Conservation (phyloP, 2,329 filamentous ascomycete species). For the Ascocoryne sarcoides region DNA sequence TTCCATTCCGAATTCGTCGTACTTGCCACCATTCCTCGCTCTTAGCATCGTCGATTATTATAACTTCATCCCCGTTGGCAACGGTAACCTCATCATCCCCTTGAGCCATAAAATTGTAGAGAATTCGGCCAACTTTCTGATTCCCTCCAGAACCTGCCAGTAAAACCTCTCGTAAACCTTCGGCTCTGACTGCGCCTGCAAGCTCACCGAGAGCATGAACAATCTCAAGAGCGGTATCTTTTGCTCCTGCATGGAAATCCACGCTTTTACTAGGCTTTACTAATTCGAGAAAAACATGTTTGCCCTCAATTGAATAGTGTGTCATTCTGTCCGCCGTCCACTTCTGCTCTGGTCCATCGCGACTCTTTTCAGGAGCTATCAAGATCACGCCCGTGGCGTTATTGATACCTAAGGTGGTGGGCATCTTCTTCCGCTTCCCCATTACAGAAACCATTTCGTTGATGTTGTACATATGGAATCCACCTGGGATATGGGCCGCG, state of each 20-base stretch:
- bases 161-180: slow-evolving; percentile 76
- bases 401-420: slow-evolving; percentile 93
- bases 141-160: slow-evolving; percentile 62
- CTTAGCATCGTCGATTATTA: slow-evolving; percentile 80
- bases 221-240: slow-evolving; percentile 94
- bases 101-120: slow-evolving; percentile 96
- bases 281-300: slow-evolving; percentile 93
- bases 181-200: slow-evolving; percentile 75
- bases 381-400: slow-evolving; percentile 79
- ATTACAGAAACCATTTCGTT: slow-evolving; percentile 96
- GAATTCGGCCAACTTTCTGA: slow-evolving; percentile 75
- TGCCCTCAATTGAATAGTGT: slow-evolving; percentile 97
- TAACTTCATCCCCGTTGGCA: slow-evolving; percentile 78
- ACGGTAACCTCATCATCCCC: slow-evolving; percentile 96
- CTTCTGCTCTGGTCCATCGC: slow-evolving; percentile 78
- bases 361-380: slow-evolving; percentile 76
- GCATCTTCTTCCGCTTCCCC: slow-evolving; percentile 97
- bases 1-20: slow-evolving; percentile 78
- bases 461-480: slow-evolving; percentile 92
- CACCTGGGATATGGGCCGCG: slow-evolving; percentile 52
- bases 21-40: slow-evolving; percentile 99
- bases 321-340: slow-evolving; percentile 93
- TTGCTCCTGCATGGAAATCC: slow-evolving; percentile 94
- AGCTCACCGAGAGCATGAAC: slow-evolving; percentile 81
- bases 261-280: slow-evolving; percentile 88